Evolutionary conservation across 2,329 filamentous ascomycete species (phyloP).

Genomic region (Onygenales sp.): DNA sequence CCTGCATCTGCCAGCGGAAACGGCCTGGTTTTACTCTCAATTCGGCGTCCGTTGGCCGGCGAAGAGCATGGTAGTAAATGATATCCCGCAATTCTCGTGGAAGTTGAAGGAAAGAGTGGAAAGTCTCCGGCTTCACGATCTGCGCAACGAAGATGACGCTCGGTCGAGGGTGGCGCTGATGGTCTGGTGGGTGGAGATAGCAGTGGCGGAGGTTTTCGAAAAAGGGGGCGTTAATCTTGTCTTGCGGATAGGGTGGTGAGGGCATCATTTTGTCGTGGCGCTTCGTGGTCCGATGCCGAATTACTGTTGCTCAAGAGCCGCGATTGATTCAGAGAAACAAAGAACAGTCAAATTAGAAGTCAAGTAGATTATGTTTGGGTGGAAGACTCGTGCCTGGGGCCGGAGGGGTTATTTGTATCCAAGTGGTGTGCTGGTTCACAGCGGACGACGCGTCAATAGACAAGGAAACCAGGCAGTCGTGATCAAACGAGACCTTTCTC

Average conservation of each 20-base stretch:
- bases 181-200: not conserved
- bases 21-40: not conserved
- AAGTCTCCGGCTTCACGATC: not conserved
- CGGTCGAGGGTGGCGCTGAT: not conserved
- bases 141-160: not conserved
- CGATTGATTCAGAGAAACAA: too few species aligned
- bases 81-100: not conserved
- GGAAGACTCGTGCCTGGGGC: too few species aligned
- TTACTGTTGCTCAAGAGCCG: too few species aligned
- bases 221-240: not conserved
- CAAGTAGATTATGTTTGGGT: too few species aligned
- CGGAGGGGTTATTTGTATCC: too few species aligned
- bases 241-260: not conserved
- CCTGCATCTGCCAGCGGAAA: too few species aligned
- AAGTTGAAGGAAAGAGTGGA: not conserved
- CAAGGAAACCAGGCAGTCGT: too few species aligned
- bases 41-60: not conserved
- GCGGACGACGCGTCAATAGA: too few species aligned
- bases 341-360: too few species aligned
- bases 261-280: not conserved
- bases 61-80: not conserved
- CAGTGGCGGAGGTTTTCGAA: not conserved
- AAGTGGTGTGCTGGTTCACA: too few species aligned
- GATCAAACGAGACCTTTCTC: too few species aligned
- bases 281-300: not conserved